These are phyloP conservation scores for Rhizopus arrhizus DNA, from an alignment of 371 early-diverging fungal species.

Conservation along the genomic window DNA sequence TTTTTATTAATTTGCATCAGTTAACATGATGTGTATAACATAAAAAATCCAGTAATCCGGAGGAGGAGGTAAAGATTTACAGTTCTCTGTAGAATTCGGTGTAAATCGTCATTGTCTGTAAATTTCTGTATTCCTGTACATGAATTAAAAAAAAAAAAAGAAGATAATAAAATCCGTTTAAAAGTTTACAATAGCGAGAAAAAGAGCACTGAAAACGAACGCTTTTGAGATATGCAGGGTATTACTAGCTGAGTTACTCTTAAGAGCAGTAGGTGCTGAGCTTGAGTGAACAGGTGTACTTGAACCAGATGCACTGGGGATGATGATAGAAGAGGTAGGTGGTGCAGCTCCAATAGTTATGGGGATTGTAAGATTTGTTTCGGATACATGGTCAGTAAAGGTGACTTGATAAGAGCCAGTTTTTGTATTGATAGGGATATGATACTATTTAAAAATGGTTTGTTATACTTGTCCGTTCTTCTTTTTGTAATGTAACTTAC, in stretches of 20 bases:
- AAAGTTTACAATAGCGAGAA: constrained; percentile 4
- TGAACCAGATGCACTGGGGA: background rate
- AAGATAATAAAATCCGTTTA: background rate
- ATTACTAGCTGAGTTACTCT: background rate
- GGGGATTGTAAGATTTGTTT: constrained; percentile 32
- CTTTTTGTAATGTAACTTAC: constrained; percentile 14
- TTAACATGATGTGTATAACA: too few species aligned
- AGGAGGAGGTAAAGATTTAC: too few species aligned
- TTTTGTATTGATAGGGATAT: constrained; percentile 32
- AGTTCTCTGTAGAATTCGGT: too few species aligned
- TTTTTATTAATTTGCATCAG: too few species aligned
- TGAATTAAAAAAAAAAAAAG: background rate
- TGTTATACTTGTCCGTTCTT: background rate
- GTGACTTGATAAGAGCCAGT: constrained; percentile 40
- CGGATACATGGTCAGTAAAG: constrained; percentile 26
- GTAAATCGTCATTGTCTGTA: too few species aligned
- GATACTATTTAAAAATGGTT: constrained; percentile 26
- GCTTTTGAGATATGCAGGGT: background rate
- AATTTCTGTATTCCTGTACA: background rate
- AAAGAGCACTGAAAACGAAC: background rate
- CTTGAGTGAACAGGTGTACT: constrained; percentile 1
- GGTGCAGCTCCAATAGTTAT: constrained; percentile 35
- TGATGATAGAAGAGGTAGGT: constrained; percentile 10
- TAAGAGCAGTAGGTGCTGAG: background rate
- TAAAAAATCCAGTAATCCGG: too few species aligned